Evolutionary conservation across 305 asterid genomes (phyloP).

Genomic region (Salvia sclarea): DNA sequence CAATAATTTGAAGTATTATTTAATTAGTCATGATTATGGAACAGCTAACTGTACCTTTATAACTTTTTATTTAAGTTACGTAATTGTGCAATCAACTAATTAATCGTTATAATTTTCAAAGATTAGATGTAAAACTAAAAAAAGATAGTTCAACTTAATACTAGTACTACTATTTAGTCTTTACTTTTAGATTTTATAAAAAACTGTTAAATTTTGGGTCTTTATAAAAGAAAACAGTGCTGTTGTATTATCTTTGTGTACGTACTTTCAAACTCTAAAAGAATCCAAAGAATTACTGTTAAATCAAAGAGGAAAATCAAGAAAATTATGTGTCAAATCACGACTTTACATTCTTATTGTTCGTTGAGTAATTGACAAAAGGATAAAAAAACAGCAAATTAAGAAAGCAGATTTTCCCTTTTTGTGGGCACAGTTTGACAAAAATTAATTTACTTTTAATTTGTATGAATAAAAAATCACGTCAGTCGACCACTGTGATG

Average conservation of each 20-base stretch:
- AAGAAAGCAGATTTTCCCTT: neutral
- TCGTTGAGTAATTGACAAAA: constrained; percentile 21
- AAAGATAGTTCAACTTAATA: neutral
- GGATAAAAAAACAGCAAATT: neutral
- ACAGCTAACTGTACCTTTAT: neutral
- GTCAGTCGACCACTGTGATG: neutral
- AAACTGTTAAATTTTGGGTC: neutral
- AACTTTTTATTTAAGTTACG: constrained; percentile 13
- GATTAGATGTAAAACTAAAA: neutral
- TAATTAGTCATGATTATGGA: constrained; percentile 9
- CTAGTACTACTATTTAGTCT: neutral
- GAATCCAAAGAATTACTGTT: constrained; percentile 33
- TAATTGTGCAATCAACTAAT: neutral
- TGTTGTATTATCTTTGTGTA: neutral
- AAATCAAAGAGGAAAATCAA: constrained; percentile 21
- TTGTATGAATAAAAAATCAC: neutral
- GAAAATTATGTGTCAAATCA: constrained; percentile 27
- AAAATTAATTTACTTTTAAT: neutral
- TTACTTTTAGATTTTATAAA: neutral
- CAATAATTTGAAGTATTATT: neutral
- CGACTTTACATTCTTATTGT: constrained; percentile 23
- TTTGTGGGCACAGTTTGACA: constrained; percentile 16
- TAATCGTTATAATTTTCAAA: neutral
- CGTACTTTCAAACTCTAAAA: neutral
- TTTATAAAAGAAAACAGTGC: neutral